Evolutionary conservation across 108 stramenopile species (phyloP).

Genomic region (Cyclostephanos tholiformis): DNA sequence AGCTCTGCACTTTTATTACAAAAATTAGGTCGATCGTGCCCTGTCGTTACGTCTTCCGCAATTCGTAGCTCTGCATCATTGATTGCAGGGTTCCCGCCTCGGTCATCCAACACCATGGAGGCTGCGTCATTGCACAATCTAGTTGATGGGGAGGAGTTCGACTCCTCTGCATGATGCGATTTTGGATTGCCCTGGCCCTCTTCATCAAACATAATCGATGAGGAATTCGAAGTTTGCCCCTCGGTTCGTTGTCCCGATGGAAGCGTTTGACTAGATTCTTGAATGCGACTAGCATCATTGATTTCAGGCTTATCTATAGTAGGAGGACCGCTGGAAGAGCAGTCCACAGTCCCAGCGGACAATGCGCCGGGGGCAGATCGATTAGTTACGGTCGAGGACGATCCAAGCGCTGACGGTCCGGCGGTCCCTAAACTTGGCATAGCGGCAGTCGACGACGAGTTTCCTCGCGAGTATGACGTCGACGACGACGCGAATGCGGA

Average conservation of each 20-base stretch:
- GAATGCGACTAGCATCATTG: not conserved
- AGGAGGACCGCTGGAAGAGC: not conserved
- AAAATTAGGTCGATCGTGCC: not conserved
- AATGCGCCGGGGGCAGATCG: not conserved
- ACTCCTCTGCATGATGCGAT: not conserved
- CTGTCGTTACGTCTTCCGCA: not conserved
- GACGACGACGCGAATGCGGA: not conserved
- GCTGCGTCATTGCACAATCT: not conserved
- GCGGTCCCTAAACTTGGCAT: not conserved
- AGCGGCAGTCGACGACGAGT: not conserved
- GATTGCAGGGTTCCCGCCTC: not conserved
- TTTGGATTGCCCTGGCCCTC: not conserved
- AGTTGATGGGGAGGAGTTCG: not conserved
- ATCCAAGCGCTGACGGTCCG: constrained; percentile 5
- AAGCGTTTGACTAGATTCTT: not conserved
- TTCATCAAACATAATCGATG: not conserved
- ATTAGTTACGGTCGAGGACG: not conserved
- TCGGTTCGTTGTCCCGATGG: not conserved
- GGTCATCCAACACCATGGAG: not conserved
- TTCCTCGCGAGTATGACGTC: no score
- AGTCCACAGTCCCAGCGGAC: not conserved
- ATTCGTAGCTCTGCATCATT: not conserved
- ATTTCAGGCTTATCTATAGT: not conserved
- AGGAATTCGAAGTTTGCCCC: not conserved
- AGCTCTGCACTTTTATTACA: not conserved